Evolutionary conservation across 192 early-diverging fungal species (phyloP).

Genomic region (Coemansia sp.): DNA sequence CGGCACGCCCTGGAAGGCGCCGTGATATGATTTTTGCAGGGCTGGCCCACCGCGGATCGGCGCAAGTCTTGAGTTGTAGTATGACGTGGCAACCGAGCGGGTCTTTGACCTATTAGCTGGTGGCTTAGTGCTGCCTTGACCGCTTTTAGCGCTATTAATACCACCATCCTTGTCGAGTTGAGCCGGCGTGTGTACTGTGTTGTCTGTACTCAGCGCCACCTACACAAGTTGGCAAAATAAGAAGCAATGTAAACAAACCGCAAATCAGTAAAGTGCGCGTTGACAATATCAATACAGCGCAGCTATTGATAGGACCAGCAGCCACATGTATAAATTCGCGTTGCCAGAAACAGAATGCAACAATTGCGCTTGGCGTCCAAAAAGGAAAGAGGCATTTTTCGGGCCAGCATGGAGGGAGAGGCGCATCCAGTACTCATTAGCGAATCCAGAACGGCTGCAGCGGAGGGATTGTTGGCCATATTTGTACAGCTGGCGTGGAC

Average conservation of each 20-base stretch:
- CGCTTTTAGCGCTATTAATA: not conserved
- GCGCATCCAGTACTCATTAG: slow-evolving; percentile 7
- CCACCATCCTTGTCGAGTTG: not conserved
- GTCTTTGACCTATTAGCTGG: not conserved
- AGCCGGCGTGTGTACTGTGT: not conserved
- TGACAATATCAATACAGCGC: not conserved
- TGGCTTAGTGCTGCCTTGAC: slow-evolving; percentile 7
- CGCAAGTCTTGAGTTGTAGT: slow-evolving; percentile 40
- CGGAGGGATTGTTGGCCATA: not conserved
- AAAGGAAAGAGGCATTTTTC: slow-evolving; percentile 4
- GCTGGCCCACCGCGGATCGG: slow-evolving; percentile 26
- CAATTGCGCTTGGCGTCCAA: slow-evolving; percentile 7
- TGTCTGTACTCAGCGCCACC: slow-evolving; percentile 28
- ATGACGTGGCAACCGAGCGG: slow-evolving; percentile 10
- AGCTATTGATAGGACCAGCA: not conserved
- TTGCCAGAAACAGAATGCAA: not conserved
- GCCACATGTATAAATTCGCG: not conserved
- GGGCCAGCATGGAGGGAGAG: slow-evolving; percentile 5
- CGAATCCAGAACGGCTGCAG: slow-evolving; percentile 3
- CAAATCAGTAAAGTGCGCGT: not conserved
- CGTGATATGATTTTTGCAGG: slow-evolving; percentile 23
- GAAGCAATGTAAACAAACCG: not conserved
- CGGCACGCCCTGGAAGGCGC: slow-evolving; percentile 40
- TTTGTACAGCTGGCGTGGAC: not conserved
- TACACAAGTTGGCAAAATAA: slow-evolving; percentile 11